These are phyloP conservation scores for Ganoderma meredithae DNA, from an alignment of 1,284 basidiomycete species.

Conservation along the genomic window DNA sequence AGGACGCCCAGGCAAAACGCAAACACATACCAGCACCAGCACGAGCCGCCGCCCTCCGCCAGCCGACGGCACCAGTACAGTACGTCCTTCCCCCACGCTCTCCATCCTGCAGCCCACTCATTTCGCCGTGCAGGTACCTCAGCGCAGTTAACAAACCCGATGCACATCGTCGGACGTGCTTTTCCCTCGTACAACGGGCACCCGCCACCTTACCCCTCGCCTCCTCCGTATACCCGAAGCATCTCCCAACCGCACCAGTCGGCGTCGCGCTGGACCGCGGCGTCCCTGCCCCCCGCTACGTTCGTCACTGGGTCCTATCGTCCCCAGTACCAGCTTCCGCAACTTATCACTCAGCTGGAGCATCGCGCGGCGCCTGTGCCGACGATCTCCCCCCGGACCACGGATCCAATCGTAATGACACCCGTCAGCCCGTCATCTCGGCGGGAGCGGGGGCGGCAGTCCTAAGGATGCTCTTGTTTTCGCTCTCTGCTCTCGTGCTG, in stretches of 20 bases:
- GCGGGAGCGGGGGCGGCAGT: neutral
- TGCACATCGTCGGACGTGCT: constrained; percentile 18
- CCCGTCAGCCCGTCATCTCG: neutral
- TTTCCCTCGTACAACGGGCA: constrained; percentile 16
- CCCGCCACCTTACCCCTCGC: constrained; percentile 1
- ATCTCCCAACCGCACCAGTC: constrained; percentile 12
- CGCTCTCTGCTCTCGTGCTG: neutral
- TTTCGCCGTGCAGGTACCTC: constrained; percentile 7
- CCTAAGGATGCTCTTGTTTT: constrained; percentile 1
- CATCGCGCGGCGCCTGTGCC: constrained; percentile 15
- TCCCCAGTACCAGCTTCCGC: constrained; percentile 19
- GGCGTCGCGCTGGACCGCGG: constrained; percentile 9
- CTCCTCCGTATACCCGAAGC: constrained; percentile 5
- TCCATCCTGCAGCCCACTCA: constrained; percentile 1
- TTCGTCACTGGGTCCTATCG: constrained; percentile 17
- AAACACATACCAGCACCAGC: neutral
- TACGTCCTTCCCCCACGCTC: neutral
- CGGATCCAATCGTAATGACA: constrained; percentile 10
- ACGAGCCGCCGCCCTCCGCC: neutral
- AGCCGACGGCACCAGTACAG: constrained; percentile 9
- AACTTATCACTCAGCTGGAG: constrained; percentile 21
- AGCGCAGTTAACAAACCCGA: constrained; percentile 3
- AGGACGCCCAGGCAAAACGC: neutral
- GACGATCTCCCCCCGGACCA: constrained; percentile 17
- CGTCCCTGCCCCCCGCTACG: neutral